Percentiles rank a stretch among this genome's conserved stretches.
Conservation (phyloP, 306 rosid species). For the Pachyrhizus erosus region DNA sequence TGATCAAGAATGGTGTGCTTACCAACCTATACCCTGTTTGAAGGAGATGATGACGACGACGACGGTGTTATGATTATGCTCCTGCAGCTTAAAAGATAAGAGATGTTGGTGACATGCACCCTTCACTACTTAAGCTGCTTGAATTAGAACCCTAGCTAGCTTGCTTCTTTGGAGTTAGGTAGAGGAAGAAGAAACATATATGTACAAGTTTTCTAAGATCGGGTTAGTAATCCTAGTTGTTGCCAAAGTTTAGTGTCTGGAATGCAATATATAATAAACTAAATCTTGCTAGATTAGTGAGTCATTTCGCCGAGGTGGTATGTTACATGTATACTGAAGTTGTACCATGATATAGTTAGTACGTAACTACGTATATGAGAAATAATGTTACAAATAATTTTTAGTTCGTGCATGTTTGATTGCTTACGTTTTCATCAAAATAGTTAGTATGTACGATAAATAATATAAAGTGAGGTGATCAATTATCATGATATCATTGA, state of each 20-base stretch:
- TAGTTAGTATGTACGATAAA: background rate
- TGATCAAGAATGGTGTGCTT: constrained; percentile 23
- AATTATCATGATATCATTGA: background rate
- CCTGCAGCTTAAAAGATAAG: constrained; percentile 39
- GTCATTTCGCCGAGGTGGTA: background rate
- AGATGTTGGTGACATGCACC: background rate
- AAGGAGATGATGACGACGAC: constrained; percentile 41
- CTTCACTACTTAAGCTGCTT: background rate
- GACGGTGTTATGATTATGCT: constrained; percentile 37
- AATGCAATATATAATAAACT: background rate
- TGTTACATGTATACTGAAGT: background rate
- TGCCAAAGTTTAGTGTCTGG: background rate
- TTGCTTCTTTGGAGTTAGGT: background rate
- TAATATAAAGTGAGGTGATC: background rate
- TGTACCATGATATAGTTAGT: background rate
- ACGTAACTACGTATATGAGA: background rate
- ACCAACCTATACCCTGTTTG: background rate
- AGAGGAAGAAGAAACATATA: background rate
- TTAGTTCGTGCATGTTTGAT: background rate
- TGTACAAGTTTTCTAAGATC: background rate
- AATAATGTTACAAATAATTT: background rate
- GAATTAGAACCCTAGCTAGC: background rate
- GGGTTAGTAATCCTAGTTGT: background rate
- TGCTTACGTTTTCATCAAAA: constrained; percentile 10
- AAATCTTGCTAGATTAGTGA: background rate